These are phyloP conservation scores for Miamiensis avidus DNA, from an alignment of 169 alveolate species.

Conservation along the genomic window DNA sequence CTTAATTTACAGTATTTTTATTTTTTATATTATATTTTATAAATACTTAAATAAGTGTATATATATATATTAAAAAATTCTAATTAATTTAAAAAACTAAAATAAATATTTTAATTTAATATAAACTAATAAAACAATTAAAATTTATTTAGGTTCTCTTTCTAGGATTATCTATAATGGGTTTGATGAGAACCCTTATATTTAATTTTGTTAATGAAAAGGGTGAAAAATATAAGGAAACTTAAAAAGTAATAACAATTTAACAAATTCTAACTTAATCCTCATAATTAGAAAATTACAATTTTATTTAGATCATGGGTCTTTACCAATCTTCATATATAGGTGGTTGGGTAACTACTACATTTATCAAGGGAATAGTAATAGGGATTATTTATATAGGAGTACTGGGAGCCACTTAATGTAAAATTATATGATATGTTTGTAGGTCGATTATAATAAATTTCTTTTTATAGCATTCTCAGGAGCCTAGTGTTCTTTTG, in stretches of 20 bases:
- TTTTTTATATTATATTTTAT: too few species aligned
- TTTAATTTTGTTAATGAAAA: conserved; percentile 12
- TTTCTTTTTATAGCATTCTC: background rate
- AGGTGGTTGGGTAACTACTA: conserved; percentile 1
- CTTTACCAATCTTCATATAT: background rate
- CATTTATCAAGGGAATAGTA: background rate
- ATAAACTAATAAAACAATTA: too few species aligned
- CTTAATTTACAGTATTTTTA: too few species aligned
- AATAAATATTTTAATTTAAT: too few species aligned
- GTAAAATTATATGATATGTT: background rate
- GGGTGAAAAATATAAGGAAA: conserved; percentile 20
- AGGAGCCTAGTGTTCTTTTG: background rate
- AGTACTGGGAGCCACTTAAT: background rate
- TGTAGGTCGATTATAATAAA: background rate
- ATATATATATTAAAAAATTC: too few species aligned
- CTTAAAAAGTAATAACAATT: background rate
- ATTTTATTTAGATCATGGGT: conserved; percentile 16
- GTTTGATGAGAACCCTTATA: conserved; percentile 4
- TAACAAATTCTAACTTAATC: background rate
- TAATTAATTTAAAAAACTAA: too few species aligned
- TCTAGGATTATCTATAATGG: background rate
- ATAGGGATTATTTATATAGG: background rate
- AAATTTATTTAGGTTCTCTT: too few species aligned
- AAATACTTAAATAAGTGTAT: too few species aligned
- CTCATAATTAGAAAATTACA: background rate